Evolutionary conservation across 257 asterid genomes (phyloP).

Genomic region (Henckelia pumila): DNA sequence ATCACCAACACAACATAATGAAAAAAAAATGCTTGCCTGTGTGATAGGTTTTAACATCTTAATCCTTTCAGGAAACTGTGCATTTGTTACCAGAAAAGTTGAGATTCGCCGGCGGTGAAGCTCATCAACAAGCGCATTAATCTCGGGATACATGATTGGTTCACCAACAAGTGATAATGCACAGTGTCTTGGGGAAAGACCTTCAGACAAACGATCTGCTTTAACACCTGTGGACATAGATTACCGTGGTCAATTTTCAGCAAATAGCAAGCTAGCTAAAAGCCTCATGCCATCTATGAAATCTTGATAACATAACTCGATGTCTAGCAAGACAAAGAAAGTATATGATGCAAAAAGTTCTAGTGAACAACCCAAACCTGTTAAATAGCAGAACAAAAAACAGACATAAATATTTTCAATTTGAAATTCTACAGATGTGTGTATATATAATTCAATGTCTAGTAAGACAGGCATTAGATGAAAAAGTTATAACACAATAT

Average conservation of each 20-base stretch:
- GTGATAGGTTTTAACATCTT: constrained; percentile 69
- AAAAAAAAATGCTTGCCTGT: constrained; percentile 49
- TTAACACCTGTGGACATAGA: constrained; percentile 69
- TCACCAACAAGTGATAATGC: constrained; percentile 98
- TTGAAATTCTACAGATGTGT: background rate
- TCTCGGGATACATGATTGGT: constrained; percentile 99
- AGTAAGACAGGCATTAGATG: constrained; percentile 4
- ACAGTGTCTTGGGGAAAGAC: constrained; percentile 94
- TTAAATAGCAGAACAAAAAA: constrained; percentile 3
- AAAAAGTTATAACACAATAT: background rate
- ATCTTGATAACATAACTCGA: background rate
- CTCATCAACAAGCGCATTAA: constrained; percentile 81
- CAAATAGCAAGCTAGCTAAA: constrained; percentile 20
- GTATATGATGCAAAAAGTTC: background rate
- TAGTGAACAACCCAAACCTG: background rate
- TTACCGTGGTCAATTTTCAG: constrained; percentile 27
- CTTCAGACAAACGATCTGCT: constrained; percentile 79
- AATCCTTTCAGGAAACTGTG: constrained; percentile 94
- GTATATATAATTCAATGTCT: background rate
- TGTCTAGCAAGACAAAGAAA: constrained; percentile 7
- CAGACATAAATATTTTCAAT: too few species aligned
- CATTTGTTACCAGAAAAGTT: constrained; percentile 95
- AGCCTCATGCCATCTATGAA: constrained; percentile 6
- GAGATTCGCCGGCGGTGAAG: constrained; percentile 83
- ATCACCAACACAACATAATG: constrained; percentile 22